Percentiles rank a stretch among this genome's conserved stretches.
Conservation (phyloP, 257 asterid species). For the Rubia yunnanensis region DNA sequence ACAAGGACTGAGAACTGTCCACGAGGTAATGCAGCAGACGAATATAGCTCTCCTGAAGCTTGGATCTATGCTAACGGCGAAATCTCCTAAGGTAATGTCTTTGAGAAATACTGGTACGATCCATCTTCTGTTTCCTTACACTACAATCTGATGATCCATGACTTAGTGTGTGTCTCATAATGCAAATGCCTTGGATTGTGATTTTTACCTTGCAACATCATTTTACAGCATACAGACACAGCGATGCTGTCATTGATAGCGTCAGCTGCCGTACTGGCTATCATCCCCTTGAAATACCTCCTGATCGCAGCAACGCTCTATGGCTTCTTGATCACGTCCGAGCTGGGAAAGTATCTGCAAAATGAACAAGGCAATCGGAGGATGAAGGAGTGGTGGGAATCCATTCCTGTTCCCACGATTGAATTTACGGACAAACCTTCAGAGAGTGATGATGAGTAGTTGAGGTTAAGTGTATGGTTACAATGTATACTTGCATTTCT, state of each 20-base stretch:
- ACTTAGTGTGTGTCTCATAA: not conserved
- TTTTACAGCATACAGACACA: constrained; percentile 50
- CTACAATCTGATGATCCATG: not conserved
- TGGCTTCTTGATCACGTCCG: constrained; percentile 33
- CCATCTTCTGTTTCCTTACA: too few species aligned
- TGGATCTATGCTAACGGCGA: constrained; percentile 55
- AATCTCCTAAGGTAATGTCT: constrained; percentile 63
- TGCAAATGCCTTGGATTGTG: not conserved
- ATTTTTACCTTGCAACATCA: not conserved
- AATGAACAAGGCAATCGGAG: constrained; percentile 60
- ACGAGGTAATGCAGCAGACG: constrained; percentile 47
- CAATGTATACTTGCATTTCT: not conserved
- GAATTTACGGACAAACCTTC: constrained; percentile 31
- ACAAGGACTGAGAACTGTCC: constrained; percentile 52
- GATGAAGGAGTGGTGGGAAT: constrained; percentile 87
- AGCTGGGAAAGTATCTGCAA: constrained; percentile 32
- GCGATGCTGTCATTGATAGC: constrained; percentile 41
- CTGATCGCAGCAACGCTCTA: constrained; percentile 31
- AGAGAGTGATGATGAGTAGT: not conserved
- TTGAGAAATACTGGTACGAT: not conserved
- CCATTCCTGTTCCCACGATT: constrained; percentile 64
- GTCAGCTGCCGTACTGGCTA: constrained; percentile 32
- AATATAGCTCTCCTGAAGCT: constrained; percentile 59
- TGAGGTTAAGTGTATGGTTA: not conserved
- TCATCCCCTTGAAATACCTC: constrained; percentile 57